These are phyloP conservation scores for Phycomyces blakesleeanus DNA, from an alignment of 192 early-diverging fungal species.

Conservation along the genomic window DNA sequence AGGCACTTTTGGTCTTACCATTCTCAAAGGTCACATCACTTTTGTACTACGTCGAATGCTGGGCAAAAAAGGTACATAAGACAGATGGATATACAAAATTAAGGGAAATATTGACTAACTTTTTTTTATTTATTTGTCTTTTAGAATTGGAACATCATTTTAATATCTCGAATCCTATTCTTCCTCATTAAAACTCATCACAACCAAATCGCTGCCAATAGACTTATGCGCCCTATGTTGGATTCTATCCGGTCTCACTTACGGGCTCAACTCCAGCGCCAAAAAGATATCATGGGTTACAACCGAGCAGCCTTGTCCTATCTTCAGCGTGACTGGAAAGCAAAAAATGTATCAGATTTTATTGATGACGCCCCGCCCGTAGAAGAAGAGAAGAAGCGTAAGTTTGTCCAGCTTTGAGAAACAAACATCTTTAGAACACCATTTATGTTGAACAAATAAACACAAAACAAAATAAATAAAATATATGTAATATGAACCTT, in stretches of 20 bases:
- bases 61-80: conserved; percentile 80
- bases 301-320: conserved; percentile 82
- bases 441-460: neutral
- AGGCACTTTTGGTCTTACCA: conserved; percentile 85
- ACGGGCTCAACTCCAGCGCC: conserved; percentile 56
- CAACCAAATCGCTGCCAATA: conserved; percentile 82
- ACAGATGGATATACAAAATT: neutral
- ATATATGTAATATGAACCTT: neutral
- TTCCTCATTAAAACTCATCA: conserved; percentile 85
- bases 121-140: no score
- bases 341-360: conserved; percentile 66
- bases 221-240: conserved; percentile 72
- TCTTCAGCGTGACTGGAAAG: conserved; percentile 75
- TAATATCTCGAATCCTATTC: conserved; percentile 82
- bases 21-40: conserved; percentile 77
- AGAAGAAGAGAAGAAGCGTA: conserved; percentile 65
- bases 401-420: conserved; percentile 52
- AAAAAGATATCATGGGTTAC: conserved; percentile 84
- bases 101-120: conserved; percentile 3
- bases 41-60: conserved; percentile 72
- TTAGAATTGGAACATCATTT: conserved; percentile 70
- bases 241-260: conserved; percentile 67
- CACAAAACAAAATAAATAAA: neutral
- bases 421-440: neutral
- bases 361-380: conserved; percentile 57